A percentile compares a stretch with the other conserved stretches of the same genome.
These are phyloP conservation scores for Lycium barbarum DNA, from an alignment of 257 asterid species.

Conservation along the genomic window DNA sequence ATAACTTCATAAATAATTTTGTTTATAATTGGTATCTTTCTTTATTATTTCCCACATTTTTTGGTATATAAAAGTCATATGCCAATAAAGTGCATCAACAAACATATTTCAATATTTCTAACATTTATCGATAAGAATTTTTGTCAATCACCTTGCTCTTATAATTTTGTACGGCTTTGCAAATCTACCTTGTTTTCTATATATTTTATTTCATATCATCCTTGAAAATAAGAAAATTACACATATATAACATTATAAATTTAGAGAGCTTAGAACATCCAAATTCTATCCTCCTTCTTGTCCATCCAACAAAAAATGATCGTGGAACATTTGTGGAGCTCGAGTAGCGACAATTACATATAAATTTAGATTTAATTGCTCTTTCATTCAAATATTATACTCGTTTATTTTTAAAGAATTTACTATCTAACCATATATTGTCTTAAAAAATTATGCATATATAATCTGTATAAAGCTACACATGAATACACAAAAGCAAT, in stretches of 20 bases:
- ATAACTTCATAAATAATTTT: no score
- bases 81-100: no score
- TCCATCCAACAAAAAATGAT: neutral
- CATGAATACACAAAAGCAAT: neutral
- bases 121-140: no score
- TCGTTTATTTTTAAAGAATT: no score
- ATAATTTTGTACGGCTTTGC: neutral
- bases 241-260: neutral
- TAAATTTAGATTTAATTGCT: no score
- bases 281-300: neutral
- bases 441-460: no score
- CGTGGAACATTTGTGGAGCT: neutral
- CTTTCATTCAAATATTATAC: neutral
- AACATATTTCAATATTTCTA: no score
- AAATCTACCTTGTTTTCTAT: neutral
- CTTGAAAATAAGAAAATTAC: neutral
- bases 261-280: neutral
- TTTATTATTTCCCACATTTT: no score
- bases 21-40: no score
- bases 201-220: no score
- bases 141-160: neutral
- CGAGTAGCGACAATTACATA: neutral
- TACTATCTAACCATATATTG: no score
- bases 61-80: no score
- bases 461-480: conserved; percentile 52